Evolutionary conservation across 2,329 filamentous ascomycete genomes (phyloP), one percentile per base, ranked within the genome.

Genomic region (Elsinoe batatas): DNA sequence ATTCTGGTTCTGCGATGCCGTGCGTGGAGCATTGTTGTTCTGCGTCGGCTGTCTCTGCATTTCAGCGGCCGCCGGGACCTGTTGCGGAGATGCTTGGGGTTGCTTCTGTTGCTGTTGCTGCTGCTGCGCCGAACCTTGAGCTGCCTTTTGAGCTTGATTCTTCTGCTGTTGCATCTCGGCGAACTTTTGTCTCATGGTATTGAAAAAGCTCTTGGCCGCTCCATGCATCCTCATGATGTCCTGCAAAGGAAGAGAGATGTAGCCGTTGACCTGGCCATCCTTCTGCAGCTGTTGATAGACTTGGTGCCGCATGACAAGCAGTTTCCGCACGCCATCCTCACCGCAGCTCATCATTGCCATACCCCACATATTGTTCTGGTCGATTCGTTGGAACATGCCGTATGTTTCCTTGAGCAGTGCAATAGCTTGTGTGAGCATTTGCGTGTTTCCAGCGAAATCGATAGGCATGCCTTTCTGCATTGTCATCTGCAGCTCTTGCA

Each of bases 151-250:
- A n/a, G 57, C 58, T 12, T 43, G 54, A 38, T 58, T 54, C 18
- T 56, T 54, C 47, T 63, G 57, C 47, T 65, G 62, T 18, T 61
- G 58, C 20, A 57, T 46, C 10, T 58, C 56, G 50, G 61, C 56
- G 53, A 65, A 62, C 33, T 56, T 60, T 8, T 57, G 54, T 60
- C 64, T 64, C 15, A 69, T 57, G 54, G 64, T 63, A 11, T 18
- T 47, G 57, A 67, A 61, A 56, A 65, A 67, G 2, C 53, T 53
- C 18, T 58, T 54, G 18, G 67, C 56, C 5, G 57, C 33, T 3
- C 47, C 46, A 54, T 65, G 61, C 37, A 64, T 59, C 15, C 64
- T 58, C 15, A 57, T 54, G 40, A 68, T 43, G 33, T 67, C 59
- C 35, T 62, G 53, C 30, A 60, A 53, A 12, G 58, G 58, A 3